Evolutionary conservation across 2,329 filamentous ascomycete species (phyloP).

Genomic region (Thielaviopsis euricoi): DNA sequence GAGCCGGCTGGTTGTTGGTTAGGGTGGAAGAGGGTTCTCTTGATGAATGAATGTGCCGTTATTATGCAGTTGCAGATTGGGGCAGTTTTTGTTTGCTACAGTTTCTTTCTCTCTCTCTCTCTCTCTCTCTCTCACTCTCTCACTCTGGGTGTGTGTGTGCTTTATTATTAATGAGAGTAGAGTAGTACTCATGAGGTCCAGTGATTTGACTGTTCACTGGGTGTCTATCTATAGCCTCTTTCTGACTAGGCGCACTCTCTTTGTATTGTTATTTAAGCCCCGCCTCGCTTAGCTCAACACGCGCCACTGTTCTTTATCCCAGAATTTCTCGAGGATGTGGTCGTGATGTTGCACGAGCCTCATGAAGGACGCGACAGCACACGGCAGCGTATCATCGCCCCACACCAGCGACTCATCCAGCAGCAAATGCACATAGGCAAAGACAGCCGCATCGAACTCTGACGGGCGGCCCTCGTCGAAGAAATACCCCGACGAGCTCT

Average conservation of each 20-base stretch:
- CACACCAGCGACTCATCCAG: constrained; percentile 48
- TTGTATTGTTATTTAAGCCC: background rate
- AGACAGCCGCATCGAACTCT: constrained; percentile 75
- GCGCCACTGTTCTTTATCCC: constrained; percentile 1
- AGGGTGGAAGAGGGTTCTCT: no score
- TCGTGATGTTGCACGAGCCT: constrained; percentile 39
- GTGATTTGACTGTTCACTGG: no score
- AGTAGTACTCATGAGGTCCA: no score
- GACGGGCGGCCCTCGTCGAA: constrained; percentile 38
- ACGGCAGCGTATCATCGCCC: constrained; percentile 43
- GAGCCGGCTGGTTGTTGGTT: no score
- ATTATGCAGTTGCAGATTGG: no score
- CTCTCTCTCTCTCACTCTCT: no score
- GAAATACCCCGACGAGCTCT: constrained; percentile 28
- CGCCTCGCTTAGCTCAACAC: background rate
- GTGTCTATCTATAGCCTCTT: no score
- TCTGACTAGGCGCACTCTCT: background rate
- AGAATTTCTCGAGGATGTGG: constrained; percentile 18
- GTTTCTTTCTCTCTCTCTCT: no score
- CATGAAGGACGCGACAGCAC: constrained; percentile 36
- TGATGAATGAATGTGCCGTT: no score
- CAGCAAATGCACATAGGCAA: constrained; percentile 75
- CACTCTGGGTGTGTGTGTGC: background rate
- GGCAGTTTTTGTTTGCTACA: no score
- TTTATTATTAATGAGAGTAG: background rate